Base-by-base conservation (phyloP, 331 rosid species). In the Acacia pycnantha region DNA sequence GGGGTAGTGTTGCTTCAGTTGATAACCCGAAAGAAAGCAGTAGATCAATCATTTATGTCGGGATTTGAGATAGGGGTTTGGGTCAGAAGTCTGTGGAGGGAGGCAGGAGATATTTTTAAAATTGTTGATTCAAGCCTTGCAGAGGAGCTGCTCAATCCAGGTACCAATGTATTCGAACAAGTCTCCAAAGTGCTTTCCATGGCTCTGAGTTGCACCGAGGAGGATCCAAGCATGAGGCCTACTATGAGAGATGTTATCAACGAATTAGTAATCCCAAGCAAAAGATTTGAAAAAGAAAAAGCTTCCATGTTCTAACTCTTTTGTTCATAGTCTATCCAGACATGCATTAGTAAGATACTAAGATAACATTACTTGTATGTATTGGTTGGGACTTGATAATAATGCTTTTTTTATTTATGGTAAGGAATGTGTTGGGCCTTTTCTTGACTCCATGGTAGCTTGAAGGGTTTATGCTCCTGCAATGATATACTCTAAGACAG, bases 1-100 rank as follows among this genome's bases (percentile, higher is more conserved):
- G 94, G 93, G 67, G 88, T 90, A 24, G 94, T 90, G 48, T 82
- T 92, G 79, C 88, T 90, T 1, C 90, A 88, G 93, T 77, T 89
- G 70, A 80, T 92, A 80, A 85, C 87, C 8, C 68, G 94, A 67
- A 92, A 80, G 87, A 83, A 85, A 83, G 91, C 89, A 27, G 48
- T 90, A 69, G 94, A 91, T 86, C 78, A 88, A 31, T 87, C 88
- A 31, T 89, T 90, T 71, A 46, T 56, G 78, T 89, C 80, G 79
- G 86, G 73, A 33, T 79, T 72, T 1, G 88, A 82, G 69, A 86
- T 89, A 65, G 94, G 81, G 80, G 71, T 72, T 40, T 94, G 93
- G 92, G 87, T 80, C 40, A 76, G 33, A 24, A 10, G 4, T 26
- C 3, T 61, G 19, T 22, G 29, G 31, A 22, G 2, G 31, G 65